Evolutionary conservation across 495 filamentous ascomycete species (phyloP), one percentile per base, ranked within the genome.

Genomic region (Acidomyces sp.): DNA sequence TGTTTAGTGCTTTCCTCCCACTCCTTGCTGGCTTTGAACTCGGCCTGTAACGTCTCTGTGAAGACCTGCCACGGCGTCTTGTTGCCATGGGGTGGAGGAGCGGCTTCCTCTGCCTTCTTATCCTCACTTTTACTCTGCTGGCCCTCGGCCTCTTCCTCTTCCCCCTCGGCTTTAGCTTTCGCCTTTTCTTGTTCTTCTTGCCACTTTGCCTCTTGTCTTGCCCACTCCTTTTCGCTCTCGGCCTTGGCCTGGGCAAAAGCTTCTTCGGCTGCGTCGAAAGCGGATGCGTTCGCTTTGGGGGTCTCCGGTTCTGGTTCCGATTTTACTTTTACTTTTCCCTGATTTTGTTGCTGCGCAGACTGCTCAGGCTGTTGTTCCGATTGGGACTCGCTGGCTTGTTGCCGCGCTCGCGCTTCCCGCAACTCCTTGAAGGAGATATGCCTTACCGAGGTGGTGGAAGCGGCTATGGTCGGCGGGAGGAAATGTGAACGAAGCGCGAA

Each of bases 21-120:
- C 61, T 97, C 90, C 58, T 96, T 93, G 13, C 90, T 96, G 20
- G 86, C 82, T 56, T 94, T 87, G 62, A 97, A 90, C 57, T 96
- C 90, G 36, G 69, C 67, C 54, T 83, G 75, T 58, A 97, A 74
- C 39, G 90, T 97, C 52, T 97, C 90, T 45, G 84, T 82, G 68
- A 97, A 97, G 27, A 97, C 90, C 61, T 94, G 85, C 83, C 90
- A 94, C 23, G 90, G 90, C 6, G 88, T 82, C 65, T 97, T 97
- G 62, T 93, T 85, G 45, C 90, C 92, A 53, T 97, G 92, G 5
- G 90, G 90, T 16, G 90, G 88, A 5, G 88, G 92, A 16, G 82
- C 80, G 6, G 90, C 81, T 41, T 68, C 62, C 18, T 69, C 62
- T n/a, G 75, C 66, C 45, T 88, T 77, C 58, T 87, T 75, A 46